These are phyloP conservation scores for Graphilbum fragrans DNA, from an alignment of 2,329 filamentous ascomycete genomes.

Conservation along the genomic window DNA sequence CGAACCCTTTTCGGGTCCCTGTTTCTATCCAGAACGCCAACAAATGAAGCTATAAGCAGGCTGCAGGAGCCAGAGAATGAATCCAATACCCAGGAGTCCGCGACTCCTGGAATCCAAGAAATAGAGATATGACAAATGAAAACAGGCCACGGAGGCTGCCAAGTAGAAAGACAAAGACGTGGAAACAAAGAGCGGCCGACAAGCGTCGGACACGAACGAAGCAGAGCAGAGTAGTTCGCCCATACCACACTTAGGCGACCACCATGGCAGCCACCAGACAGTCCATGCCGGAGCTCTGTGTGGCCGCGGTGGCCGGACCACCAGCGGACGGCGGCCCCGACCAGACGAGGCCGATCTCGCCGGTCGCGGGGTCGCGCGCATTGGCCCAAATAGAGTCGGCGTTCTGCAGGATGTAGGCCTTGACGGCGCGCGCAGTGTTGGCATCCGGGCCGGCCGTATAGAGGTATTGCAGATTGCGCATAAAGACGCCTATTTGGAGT, in stretches of 20 bases:
- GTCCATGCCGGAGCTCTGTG: constrained; percentile 56
- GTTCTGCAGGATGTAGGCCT: constrained; percentile 44
- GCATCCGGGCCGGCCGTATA: constrained; percentile 34
- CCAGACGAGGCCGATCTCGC: constrained; percentile 52
- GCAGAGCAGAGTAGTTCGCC: no score
- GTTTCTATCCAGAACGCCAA: no score
- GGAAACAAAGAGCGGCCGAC: no score
- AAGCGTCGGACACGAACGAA: no score
- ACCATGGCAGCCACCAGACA: constrained; percentile 49
- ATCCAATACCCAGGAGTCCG: no score
- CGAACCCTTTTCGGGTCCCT: no score
- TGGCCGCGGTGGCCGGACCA: constrained; percentile 35
- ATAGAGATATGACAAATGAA: not conserved
- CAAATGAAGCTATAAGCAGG: no score
- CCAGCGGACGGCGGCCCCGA: constrained; percentile 37
- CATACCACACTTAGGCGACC: constrained; percentile 18
- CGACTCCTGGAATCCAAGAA: no score
- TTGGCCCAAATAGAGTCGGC: constrained; percentile 54
- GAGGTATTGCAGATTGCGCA: constrained; percentile 48
- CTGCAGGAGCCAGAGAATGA: no score
- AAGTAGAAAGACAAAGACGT: no score
- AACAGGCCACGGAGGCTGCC: no score
- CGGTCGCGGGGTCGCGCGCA: constrained; percentile 33
- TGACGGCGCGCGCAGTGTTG: constrained; percentile 23
- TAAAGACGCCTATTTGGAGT: constrained; percentile 43